A percentile compares a stretch with the other conserved stretches of the same genome.
These are phyloP conservation scores for Nitzschia inconspicua DNA, from an alignment of 108 stramenopile species.

Conservation along the genomic window DNA sequence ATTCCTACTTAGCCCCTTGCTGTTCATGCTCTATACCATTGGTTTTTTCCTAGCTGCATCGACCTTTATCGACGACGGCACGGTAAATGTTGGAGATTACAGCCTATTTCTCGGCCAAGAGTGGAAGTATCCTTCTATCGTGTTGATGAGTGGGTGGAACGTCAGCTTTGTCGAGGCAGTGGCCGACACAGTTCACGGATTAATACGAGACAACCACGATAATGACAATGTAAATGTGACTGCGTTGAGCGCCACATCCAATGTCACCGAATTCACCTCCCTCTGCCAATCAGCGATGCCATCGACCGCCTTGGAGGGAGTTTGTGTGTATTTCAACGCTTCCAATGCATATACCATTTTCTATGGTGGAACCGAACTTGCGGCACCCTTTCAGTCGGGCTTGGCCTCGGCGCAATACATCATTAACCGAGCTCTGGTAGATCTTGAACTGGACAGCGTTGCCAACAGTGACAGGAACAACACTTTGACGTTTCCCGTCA, in stretches of 20 bases:
- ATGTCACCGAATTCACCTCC: neutral
- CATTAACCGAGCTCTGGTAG: slow-evolving; percentile 19
- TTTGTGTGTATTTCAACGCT: slow-evolving; percentile 23
- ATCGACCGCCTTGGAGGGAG: slow-evolving; percentile 1
- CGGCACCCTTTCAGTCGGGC: slow-evolving; percentile 4
- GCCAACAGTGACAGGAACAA: neutral
- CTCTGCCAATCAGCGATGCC: neutral
- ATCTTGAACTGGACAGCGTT: neutral
- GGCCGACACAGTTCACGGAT: neutral
- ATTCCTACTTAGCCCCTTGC: slow-evolving; percentile 6
- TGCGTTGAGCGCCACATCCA: neutral
- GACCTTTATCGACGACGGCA: slow-evolving; percentile 4
- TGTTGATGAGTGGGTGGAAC: neutral
- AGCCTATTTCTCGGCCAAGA: neutral
- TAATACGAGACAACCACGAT: neutral
- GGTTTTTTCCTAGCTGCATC: slow-evolving; percentile 20
- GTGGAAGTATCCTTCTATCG: neutral
- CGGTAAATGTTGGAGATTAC: neutral
- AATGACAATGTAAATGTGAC: neutral
- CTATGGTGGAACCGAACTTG: slow-evolving; percentile 21
- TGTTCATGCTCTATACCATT: slow-evolving; percentile 34
- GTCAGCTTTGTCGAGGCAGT: neutral
- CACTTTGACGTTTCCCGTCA: neutral
- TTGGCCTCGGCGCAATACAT: slow-evolving; percentile 30
- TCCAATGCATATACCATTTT: slow-evolving; percentile 12